phyloP scores from a whole-genome alignment of 192 early-diverging fungal genomes.

The Geranomyces michiganensis region DNA sequence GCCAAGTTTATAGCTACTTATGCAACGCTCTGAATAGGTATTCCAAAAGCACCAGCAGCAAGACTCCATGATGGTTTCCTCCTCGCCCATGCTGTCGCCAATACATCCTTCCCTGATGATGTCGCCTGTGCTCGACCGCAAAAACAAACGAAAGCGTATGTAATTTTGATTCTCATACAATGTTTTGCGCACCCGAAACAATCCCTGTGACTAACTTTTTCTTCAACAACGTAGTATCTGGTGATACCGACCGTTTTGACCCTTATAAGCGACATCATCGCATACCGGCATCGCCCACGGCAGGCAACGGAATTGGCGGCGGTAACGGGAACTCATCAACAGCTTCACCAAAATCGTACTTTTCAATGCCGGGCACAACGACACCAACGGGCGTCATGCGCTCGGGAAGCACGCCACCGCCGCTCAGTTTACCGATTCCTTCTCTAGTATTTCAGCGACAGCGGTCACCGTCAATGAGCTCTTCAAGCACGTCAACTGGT shows the following conservation, averaged over 20 bases:
- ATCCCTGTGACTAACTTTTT: not conserved
- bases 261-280: constrained; percentile 44
- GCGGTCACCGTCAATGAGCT: constrained; percentile 26
- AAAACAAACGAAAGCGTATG: constrained; percentile 46
- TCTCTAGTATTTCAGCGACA: constrained; percentile 28
- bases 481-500: constrained; percentile 1
- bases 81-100: constrained; percentile 44
- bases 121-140: constrained; percentile 29
- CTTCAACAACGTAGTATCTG: constrained; percentile 9
- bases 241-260: constrained; percentile 41
- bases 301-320: not conserved
- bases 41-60: constrained; percentile 9
- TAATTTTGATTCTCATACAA: not conserved
- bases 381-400: not conserved
- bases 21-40: no score
- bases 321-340: constrained; percentile 10
- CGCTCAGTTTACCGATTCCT: constrained; percentile 22
- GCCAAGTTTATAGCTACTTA: no score
- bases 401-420: constrained; percentile 19
- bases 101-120: constrained; percentile 23
- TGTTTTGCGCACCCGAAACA: not conserved
- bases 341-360: not conserved
- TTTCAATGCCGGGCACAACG: constrained; percentile 4
- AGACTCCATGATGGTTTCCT: constrained; percentile 19
- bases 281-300: constrained; percentile 34